Evolutionary conservation across 2,329 filamentous ascomycete genomes (phyloP).

Genomic region (Lachnellula hyalina): DNA sequence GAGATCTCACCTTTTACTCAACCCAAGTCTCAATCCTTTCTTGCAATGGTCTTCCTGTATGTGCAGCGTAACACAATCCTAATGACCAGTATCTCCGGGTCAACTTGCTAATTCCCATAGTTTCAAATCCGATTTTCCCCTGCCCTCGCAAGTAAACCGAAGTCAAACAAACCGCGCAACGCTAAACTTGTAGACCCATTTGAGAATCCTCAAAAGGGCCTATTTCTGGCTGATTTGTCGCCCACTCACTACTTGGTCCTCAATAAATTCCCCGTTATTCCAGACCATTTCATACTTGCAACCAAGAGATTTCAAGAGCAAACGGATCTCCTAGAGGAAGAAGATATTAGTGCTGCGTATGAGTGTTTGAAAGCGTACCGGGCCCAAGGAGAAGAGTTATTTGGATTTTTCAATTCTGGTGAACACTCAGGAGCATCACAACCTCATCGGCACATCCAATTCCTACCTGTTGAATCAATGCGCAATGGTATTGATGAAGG

Average conservation of each 20-base stretch:
- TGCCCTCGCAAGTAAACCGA: slow-evolving; percentile 62
- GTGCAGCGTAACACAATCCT: slow-evolving; percentile 1
- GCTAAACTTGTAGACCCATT: slow-evolving; percentile 55
- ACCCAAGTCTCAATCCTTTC: slow-evolving; percentile 27
- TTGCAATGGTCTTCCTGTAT: slow-evolving; percentile 25
- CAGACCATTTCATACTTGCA: slow-evolving; percentile 66
- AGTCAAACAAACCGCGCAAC: slow-evolving; percentile 31
- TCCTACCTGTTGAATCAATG: slow-evolving; percentile 64
- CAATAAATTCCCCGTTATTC: slow-evolving; percentile 71
- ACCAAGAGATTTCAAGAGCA: slow-evolving; percentile 61
- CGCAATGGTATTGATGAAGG: slow-evolving; percentile 37
- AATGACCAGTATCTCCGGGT: not conserved
- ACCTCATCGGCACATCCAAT: slow-evolving; percentile 65
- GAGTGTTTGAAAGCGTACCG: slow-evolving; percentile 50
- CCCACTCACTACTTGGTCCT: slow-evolving; percentile 59
- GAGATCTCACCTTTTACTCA: slow-evolving; percentile 26
- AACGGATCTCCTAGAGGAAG: slow-evolving; percentile 54
- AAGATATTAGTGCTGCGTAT: slow-evolving; percentile 56
- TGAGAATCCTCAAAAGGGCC: slow-evolving; percentile 48
- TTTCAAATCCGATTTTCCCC: slow-evolving; percentile 71
- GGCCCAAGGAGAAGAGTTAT: slow-evolving; percentile 38
- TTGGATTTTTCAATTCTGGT: slow-evolving; percentile 53
- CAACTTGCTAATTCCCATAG: slow-evolving; percentile 34
- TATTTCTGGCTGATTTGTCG: slow-evolving; percentile 50
- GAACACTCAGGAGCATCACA: slow-evolving; percentile 65